Evolutionary conservation across 306 rosid species (phyloP), one percentile per base, ranked within the genome.

Genomic region (Aeschynomene evenia): DNA sequence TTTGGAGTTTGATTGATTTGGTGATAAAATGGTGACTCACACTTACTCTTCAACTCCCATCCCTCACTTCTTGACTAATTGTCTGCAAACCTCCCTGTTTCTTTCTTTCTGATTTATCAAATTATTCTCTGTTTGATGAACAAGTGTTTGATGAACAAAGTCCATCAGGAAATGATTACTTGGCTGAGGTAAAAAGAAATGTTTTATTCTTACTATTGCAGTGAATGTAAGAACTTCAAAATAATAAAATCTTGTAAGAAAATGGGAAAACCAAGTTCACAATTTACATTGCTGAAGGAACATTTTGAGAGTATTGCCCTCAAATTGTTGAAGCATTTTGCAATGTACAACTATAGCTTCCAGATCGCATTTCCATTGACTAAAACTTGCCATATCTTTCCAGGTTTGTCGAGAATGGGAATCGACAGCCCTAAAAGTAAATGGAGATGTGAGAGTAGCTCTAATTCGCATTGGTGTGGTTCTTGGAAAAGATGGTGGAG

Each of bases 391-490:
- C 58, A 7, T 52, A 55, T 50, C 45, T 80, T 74, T 65, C 74
- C 88, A 95, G 99, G 99, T 95, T 75, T 89, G 96, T 64, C 84
- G 97, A 77, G 96, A 91, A 77, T 95, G 99, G 99, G 99, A 95
- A 83, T 85, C 89, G 15, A 83, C 83, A 3, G 99, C 99, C 65
- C 81, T 63, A 39, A 77, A 71, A 79, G 95, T 77, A 46, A 85
- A 91, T 72, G 85, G 85, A 73, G 86, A 89, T 80, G 96, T 89
- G 20, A 89, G 95, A 83, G 77, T 95, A 68, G 80, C 95, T 2
- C 85, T 82, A 8, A 81, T 91, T 82, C 97, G 99, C 68, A 95
- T 91, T 7, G 99, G 99, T 36, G 96, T 95, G 76, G 99, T 95
- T 72, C 99, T 95, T 56, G 99, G 99, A 34, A 95, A 89, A 84